Conservation (phyloP, 73 alveolate species). For the Tetrahymena thermophila region DNA sequence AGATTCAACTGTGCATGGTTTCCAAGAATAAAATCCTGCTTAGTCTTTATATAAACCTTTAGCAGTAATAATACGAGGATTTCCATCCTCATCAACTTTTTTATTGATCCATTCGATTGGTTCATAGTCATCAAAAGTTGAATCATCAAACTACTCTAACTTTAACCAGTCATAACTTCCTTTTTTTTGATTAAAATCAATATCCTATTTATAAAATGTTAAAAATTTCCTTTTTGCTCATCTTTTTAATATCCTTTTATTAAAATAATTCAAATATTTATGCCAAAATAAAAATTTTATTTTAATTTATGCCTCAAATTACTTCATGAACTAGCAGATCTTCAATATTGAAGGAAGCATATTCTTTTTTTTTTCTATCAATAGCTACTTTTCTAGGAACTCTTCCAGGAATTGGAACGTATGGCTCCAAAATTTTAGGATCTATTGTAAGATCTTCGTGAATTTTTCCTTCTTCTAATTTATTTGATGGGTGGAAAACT, state of each 20-base stretch:
- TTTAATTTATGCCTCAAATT: neutral
- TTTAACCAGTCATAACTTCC: slow-evolving; percentile 77
- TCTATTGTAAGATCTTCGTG: slow-evolving; percentile 73
- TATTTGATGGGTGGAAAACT: neutral
- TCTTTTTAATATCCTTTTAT: neutral
- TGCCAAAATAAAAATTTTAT: too few relatives aligned
- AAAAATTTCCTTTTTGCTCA: neutral
- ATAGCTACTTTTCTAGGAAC: slow-evolving; percentile 95
- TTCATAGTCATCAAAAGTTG: slow-evolving; percentile 58
- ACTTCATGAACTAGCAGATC: slow-evolving; percentile 57
- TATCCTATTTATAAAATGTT: slow-evolving; percentile 39
- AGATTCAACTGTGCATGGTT: slow-evolving; percentile 30
- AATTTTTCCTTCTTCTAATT: neutral
- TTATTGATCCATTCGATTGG: slow-evolving; percentile 68
- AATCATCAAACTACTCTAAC: slow-evolving; percentile 73
- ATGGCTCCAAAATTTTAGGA: slow-evolving; percentile 84
- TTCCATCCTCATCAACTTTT: slow-evolving; percentile 46
- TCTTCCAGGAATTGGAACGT: slow-evolving; percentile 88
- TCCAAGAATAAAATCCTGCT: slow-evolving; percentile 62
- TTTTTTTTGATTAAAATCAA: slow-evolving; percentile 67
- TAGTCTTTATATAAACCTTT: slow-evolving; percentile 64
- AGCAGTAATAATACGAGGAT: slow-evolving; percentile 40
- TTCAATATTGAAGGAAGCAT: slow-evolving; percentile 85
- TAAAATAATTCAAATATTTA: too few relatives aligned
- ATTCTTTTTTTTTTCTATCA: slow-evolving; percentile 88